Conservation (phyloP, 257 asterid species). For the Primulina tabacum region DNA sequence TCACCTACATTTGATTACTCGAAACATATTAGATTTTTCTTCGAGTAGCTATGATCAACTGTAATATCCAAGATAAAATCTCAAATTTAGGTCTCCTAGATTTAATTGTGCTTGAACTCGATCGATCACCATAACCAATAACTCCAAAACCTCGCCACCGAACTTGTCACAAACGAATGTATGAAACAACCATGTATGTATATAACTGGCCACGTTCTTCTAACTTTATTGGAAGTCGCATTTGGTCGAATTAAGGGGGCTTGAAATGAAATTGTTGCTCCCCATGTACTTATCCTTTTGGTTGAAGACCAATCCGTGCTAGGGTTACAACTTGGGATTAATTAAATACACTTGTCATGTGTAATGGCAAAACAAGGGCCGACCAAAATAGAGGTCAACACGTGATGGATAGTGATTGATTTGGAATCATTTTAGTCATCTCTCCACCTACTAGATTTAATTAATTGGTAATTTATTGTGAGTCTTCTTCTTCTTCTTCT, state of each 20-base stretch:
- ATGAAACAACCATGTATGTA: too few relatives aligned
- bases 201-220: slow-evolving; percentile 5
- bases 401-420: slow-evolving; percentile 49
- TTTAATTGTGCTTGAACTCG: too few relatives aligned
- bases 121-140: too few relatives aligned
- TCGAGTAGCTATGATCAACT: too few relatives aligned
- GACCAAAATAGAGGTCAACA: slow-evolving; percentile 44
- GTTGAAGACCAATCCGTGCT: slow-evolving; percentile 17
- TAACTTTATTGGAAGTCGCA: slow-evolving; percentile 23
- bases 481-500: background rate
- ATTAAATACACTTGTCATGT: slow-evolving; percentile 33
- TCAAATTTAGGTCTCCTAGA: too few relatives aligned
- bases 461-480: too few relatives aligned
- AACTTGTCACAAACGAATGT: too few relatives aligned
- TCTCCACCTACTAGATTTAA: slow-evolving; percentile 31
- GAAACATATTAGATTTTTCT: too few relatives aligned
- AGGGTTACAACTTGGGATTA: slow-evolving; percentile 33
- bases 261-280: slow-evolving; percentile 16
- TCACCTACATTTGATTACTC: too few relatives aligned
- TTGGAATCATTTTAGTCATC: slow-evolving; percentile 38
- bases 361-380: slow-evolving; percentile 27
- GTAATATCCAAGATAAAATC: too few relatives aligned
- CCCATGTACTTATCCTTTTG: background rate
- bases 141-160: too few relatives aligned
- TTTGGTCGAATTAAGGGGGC: background rate